Base-by-base conservation (phyloP, 306 rosid species). In the Ormosia emarginata region DNA sequence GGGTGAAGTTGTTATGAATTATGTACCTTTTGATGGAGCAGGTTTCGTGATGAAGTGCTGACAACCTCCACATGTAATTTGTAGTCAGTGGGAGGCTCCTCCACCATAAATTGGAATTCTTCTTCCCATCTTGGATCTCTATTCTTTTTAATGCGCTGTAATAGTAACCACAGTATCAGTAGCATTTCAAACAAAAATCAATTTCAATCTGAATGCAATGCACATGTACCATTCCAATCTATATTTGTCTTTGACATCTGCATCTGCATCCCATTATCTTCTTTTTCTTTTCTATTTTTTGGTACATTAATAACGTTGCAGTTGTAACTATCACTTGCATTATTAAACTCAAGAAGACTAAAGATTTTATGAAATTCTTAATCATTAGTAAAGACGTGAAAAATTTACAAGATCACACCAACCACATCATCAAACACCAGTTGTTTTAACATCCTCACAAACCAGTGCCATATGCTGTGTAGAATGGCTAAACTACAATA, bases 51-150 rank as follows among this genome's bases (percentile, higher is more conserved):
- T 47, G 98, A 91, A 64, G 89, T 84, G 92, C 99, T 95, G 76
- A 91, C 83, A 67, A 93, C 91, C 78, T 93, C 98, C 11, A 90
- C 95, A 6, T 91, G 94, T 73, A 95, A 47, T 82, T 71, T 93
- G 17, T 95, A 93, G 32, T 85, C 85, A n/a, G 80, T 90, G 56
- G 99, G 99, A 86, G 97, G 98, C 74, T 93, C 87, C 17, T 90
- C 97, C 75, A 85, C 79, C 85, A 67, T 74, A 79, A 93, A 93
- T 7, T 69, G 77, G 78, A 93, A 95, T 77, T 95, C 97, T 30
- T 95, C 98, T 65, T 81, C 97, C 99, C 99, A 95, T 82, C 98
- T 89, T 13, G 99, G 99, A 89, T 95, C 98, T 83, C 98, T 90
- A 81, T 87, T 95, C 89, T 88, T 95, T 84, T 93, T 95, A 36